phyloP scores from a whole-genome alignment of 495 filamentous ascomycete species.

The Neurospora intermedia region DNA sequence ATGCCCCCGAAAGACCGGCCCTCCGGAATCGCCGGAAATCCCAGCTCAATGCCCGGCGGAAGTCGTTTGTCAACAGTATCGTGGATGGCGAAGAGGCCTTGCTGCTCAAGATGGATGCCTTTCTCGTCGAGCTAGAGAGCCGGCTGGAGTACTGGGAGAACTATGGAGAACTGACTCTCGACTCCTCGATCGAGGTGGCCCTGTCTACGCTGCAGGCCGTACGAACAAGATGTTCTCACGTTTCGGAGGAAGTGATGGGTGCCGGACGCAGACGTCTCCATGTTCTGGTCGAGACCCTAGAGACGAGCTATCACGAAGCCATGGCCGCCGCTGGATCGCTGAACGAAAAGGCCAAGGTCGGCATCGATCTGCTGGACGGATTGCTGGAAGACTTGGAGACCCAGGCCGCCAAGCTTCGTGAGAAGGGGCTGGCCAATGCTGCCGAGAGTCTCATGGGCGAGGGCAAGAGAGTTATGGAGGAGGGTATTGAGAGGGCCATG shows the following conservation, averaged over 20 bases:
- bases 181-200: constrained; percentile 68
- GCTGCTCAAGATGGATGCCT: constrained; percentile 62
- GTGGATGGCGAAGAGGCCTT: constrained; percentile 53
- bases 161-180: constrained; percentile 74
- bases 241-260: constrained; percentile 85
- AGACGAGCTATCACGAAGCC: constrained; percentile 80
- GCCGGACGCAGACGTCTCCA: constrained; percentile 74
- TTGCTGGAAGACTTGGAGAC: constrained; percentile 76
- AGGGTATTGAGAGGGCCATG: constrained; percentile 68
- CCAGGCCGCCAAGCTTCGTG: constrained; percentile 54
- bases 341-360: constrained; percentile 81
- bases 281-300: constrained; percentile 89
- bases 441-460: constrained; percentile 63
- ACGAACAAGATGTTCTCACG: constrained; percentile 72
- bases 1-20: constrained; percentile 14
- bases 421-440: constrained; percentile 50
- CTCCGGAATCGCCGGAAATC: constrained; percentile 50
- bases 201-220: constrained; percentile 82
- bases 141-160: constrained; percentile 81
- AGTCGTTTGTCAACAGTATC: constrained; percentile 56
- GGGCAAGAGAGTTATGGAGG: constrained; percentile 64
- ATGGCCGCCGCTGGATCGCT: constrained; percentile 75
- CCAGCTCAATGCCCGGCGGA: constrained; percentile 45
- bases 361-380: constrained; percentile 74
- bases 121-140: constrained; percentile 77